Conservation (phyloP, 441 rosid genomes). For the Breynia disticha region DNA sequence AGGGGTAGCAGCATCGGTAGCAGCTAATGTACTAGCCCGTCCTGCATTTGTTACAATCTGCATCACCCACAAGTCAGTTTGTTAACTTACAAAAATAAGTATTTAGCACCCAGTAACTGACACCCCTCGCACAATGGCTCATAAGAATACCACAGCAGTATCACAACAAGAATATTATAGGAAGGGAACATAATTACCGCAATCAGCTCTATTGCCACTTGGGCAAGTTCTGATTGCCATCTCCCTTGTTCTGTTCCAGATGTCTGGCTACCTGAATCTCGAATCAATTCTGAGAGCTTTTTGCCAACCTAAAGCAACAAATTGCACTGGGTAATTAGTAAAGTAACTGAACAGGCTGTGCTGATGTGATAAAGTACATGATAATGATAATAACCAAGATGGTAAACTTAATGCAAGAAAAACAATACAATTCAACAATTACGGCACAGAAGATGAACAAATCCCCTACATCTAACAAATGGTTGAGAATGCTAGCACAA, state of each 20-base stretch:
- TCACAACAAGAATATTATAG: not conserved
- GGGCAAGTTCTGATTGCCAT: constrained; percentile 97
- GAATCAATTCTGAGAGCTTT: constrained; percentile 89
- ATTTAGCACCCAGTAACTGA: too few relatives aligned
- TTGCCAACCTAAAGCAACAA: constrained; percentile 65
- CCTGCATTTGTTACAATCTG: constrained; percentile 98
- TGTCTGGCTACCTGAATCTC: constrained; percentile 84
- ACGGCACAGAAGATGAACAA: too few relatives aligned
- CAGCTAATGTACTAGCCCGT: constrained; percentile 85
- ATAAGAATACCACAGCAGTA: not conserved
- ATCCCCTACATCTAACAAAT: too few relatives aligned
- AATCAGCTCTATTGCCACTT: constrained; percentile 94
- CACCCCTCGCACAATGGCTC: not conserved
- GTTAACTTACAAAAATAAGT: constrained; percentile 5
- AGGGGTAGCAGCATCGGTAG: constrained; percentile 98
- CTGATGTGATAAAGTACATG: too few relatives aligned
- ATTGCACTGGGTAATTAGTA: not conserved
- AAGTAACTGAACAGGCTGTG: too few relatives aligned
- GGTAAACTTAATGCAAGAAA: too few relatives aligned
- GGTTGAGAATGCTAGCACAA: not conserved
- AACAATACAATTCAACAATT: too few relatives aligned
- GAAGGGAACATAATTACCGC: constrained; percentile 51
- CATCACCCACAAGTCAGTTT: constrained; percentile 19
- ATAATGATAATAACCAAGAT: too few relatives aligned
- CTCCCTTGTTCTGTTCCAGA: constrained; percentile 79